Percentiles rank a stretch among this genome's conserved stretches.
phyloP scores from a whole-genome alignment of 83 land plant genomes.

The Picea mariana region DNA sequence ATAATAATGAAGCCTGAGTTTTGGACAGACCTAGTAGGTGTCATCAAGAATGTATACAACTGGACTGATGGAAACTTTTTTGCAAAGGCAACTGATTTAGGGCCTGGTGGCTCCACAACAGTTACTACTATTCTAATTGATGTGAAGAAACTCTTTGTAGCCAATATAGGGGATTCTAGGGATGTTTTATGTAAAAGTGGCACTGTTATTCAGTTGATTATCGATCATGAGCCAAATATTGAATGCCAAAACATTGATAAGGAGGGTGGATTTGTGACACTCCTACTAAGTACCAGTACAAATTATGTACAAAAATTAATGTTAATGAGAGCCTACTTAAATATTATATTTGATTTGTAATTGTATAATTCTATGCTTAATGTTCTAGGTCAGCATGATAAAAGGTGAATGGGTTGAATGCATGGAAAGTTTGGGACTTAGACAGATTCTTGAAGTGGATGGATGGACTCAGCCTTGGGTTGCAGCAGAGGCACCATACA shows the following conservation, averaged over 20 bases:
- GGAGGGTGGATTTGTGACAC: slow-evolving; percentile 8
- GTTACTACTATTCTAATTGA: slow-evolving; percentile 83
- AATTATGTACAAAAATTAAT: not conserved
- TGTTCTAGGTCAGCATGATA: too few species aligned
- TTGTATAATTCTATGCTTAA: not conserved
- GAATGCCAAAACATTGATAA: slow-evolving; percentile 59
- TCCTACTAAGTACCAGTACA: slow-evolving; percentile 57
- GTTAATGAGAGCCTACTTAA: not conserved
- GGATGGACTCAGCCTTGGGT: too few species aligned
- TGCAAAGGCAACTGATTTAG: slow-evolving; percentile 42
- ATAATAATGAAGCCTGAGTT: slow-evolving; percentile 49
- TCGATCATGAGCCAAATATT: slow-evolving; percentile 76
- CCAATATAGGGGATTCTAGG: slow-evolving; percentile 89
- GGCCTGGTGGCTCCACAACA: slow-evolving; percentile 84
- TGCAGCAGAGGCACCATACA: too few species aligned
- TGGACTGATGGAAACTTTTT: slow-evolving; percentile 62
- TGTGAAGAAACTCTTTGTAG: slow-evolving; percentile 54
- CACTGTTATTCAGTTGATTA: slow-evolving; percentile 54
- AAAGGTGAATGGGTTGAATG: too few species aligned
- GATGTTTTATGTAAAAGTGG: slow-evolving; percentile 64
- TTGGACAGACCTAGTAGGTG: slow-evolving; percentile 56
- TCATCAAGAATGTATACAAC: slow-evolving; percentile 64
- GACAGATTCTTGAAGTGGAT: too few species aligned
- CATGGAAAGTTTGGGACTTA: too few species aligned
- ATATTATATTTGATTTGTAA: not conserved